These are phyloP conservation scores for Raphanus hybrid DNA, from an alignment of 441 rosid species.

Conservation along the genomic window DNA sequence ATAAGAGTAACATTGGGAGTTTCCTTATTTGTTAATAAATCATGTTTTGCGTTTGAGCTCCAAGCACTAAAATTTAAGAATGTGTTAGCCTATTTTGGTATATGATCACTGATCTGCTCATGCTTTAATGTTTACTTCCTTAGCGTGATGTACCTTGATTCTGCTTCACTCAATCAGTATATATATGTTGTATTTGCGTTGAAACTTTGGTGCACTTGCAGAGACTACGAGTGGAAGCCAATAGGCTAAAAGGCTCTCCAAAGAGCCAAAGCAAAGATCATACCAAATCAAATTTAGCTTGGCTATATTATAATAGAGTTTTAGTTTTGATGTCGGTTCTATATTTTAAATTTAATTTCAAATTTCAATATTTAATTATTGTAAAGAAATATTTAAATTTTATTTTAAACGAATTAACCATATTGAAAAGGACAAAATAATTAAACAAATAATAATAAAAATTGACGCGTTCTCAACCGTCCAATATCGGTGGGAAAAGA, in stretches of 20 bases:
- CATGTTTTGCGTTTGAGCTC: slow-evolving; percentile 10
- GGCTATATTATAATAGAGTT: neutral
- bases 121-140: neutral
- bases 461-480: neutral
- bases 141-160: neutral
- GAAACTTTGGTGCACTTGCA: neutral
- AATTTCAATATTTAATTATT: neutral
- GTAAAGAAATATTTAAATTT: neutral
- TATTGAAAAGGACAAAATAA: neutral
- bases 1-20: slow-evolving; percentile 1
- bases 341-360: neutral
- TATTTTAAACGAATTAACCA: neutral
- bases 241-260: neutral
- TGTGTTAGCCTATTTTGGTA: neutral
- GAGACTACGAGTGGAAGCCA: neutral
- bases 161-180: neutral
- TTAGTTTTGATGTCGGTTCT: neutral
- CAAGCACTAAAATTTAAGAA: neutral
- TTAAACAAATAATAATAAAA: neutral
- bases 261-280: neutral
- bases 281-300: neutral
- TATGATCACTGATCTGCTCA: slow-evolving; percentile 9
- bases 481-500: neutral
- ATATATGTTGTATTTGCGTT: neutral
- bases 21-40: neutral